Evolutionary conservation across 2,329 filamentous ascomycete genomes (phyloP).

Genomic region (Hawksworthiomyces lignivorus): DNA sequence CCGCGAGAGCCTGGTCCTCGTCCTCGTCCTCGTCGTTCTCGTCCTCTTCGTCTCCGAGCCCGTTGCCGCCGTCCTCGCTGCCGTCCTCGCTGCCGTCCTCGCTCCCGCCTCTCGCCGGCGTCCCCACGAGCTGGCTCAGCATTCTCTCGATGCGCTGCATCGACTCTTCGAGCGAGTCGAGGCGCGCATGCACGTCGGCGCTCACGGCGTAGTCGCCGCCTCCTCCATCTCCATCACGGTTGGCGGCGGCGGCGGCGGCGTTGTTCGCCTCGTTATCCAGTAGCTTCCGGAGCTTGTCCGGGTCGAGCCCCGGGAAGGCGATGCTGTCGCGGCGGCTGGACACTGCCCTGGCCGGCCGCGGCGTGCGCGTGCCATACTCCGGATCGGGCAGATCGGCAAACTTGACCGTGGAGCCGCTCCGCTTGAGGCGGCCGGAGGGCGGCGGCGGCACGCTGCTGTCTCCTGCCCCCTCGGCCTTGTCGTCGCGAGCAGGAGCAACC

Average conservation of each 20-base stretch:
- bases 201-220: constrained; percentile 26
- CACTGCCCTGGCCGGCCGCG: constrained; percentile 18
- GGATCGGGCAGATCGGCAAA: constrained; percentile 5
- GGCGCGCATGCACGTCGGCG: constrained; percentile 31
- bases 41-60: background rate
- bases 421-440: background rate
- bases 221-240: background rate
- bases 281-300: constrained; percentile 42
- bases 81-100: background rate
- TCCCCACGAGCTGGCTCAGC: constrained; percentile 19
- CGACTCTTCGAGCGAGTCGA: constrained; percentile 43
- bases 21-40: background rate
- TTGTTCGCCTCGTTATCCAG: constrained; percentile 34
- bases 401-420: constrained; percentile 9
- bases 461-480: background rate
- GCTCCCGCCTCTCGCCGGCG: background rate
- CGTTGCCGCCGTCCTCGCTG: constrained; percentile 44
- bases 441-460: background rate
- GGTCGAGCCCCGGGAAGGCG: constrained; percentile 40
- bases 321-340: constrained; percentile 47
- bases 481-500: background rate
- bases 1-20: no score
- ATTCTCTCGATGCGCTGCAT: constrained; percentile 30
- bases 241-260: no score
- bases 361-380: background rate